A percentile compares a stretch with the other conserved stretches of the same genome.
phyloP scores from a whole-genome alignment of 345 rosid species.

The Zanthoxylum bungeanum region DNA sequence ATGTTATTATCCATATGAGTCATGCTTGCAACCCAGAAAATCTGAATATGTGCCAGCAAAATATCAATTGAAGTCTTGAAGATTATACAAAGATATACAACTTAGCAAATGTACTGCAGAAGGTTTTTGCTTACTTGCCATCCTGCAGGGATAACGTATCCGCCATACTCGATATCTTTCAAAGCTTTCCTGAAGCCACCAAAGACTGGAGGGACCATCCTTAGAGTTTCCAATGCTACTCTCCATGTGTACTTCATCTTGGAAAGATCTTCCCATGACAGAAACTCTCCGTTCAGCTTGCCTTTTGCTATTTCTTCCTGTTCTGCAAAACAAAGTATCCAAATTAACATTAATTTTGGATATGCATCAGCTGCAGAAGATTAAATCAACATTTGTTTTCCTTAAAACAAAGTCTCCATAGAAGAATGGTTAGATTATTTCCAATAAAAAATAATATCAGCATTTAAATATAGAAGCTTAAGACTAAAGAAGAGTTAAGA shows the following conservation, averaged over 20 bases:
- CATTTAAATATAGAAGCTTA: neutral
- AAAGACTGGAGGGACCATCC: constrained; percentile 44
- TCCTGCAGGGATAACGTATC: constrained; percentile 47
- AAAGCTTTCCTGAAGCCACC: constrained; percentile 46
- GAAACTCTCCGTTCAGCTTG: constrained; percentile 33
- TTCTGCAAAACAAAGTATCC: constrained; percentile 44
- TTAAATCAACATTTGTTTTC: too few species aligned
- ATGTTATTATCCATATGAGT: constrained; percentile 47
- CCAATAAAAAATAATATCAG: neutral
- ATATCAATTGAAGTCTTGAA: neutral
- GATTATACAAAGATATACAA: too few species aligned
- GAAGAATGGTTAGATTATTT: neutral
- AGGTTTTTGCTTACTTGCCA: constrained; percentile 44
- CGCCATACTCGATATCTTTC: constrained; percentile 36
- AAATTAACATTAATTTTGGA: too few species aligned
- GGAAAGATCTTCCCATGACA: constrained; percentile 53
- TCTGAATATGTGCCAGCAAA: constrained; percentile 10
- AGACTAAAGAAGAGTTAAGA: neutral
- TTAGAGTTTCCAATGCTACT: constrained; percentile 53
- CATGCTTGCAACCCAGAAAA: constrained; percentile 45
- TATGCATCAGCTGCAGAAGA: neutral
- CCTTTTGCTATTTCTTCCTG: constrained; percentile 43
- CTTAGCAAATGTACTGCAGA: too few species aligned
- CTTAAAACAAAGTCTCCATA: neutral
- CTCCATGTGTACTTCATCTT: constrained; percentile 66